Conservation (phyloP, 176 grass and related monocot genomes). For the Cenchrus americanus region DNA sequence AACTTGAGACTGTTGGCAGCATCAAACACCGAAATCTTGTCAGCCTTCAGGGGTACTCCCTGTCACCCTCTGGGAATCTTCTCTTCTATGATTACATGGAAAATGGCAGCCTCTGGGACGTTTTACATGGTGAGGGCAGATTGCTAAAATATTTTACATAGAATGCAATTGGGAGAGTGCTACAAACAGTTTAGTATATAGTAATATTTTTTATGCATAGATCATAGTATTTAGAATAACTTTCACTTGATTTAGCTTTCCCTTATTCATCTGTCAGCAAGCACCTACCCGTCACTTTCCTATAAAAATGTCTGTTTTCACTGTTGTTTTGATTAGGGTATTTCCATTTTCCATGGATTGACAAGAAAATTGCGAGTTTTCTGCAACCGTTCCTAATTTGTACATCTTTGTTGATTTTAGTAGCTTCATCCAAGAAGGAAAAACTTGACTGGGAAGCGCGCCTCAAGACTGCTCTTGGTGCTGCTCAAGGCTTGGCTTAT, state of each 20-base stretch:
- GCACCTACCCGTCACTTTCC: conserved; percentile 32
- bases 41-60: conserved; percentile 88
- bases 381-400: conserved; percentile 2
- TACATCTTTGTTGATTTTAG: conserved; percentile 25
- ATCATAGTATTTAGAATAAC: conserved; percentile 19
- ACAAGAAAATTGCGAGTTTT: not conserved
- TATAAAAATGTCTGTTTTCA: not conserved
- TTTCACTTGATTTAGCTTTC: conserved; percentile 22
- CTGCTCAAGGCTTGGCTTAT: too few species aligned
- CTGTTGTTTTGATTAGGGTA: conserved; percentile 27
- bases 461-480: too few species aligned
- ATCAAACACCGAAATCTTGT: conserved; percentile 95
- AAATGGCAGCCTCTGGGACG: conserved; percentile 94
- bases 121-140: conserved; percentile 76
- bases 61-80: conserved; percentile 80
- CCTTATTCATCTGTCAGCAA: conserved; percentile 30
- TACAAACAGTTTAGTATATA: too few species aligned
- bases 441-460: too few species aligned
- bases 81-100: conserved; percentile 97
- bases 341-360: not conserved
- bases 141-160: conserved; percentile 24
- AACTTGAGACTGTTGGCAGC: conserved; percentile 84
- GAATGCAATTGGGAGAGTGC: too few species aligned
- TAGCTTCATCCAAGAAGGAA: conserved; percentile 77
- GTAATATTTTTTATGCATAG: too few species aligned